Evolutionary conservation across 768 basidiomycete species (phyloP), one percentile per base, ranked within the genome.

Genomic region (Tricholomella constricta): DNA sequence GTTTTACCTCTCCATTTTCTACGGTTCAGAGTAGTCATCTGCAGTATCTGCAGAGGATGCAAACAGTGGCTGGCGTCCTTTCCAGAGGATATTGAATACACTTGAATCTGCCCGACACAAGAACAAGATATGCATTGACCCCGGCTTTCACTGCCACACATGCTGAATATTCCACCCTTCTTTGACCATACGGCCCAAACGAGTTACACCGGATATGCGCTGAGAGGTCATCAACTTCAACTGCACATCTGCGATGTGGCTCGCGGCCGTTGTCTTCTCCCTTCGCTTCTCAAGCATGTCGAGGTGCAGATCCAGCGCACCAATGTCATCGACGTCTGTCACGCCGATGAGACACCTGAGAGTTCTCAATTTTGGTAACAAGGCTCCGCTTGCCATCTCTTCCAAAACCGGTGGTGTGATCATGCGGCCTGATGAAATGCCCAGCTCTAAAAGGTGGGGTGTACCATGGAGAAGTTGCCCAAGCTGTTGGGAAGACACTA

Each of bases 151-250:
- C 7, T 42, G 14, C 41, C 20, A 26, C 41, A 42, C 5, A 12
- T 12, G 26, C 22, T n/a, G 19, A 26, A 52, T 52, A n/a, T 52
- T 45, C 51, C 51, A 52, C 25, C 51, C 51, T 11, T 40, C 44
- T 12, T 31, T 14, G n/a, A 23, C 29, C 44, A 52, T 38, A n/a
- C n/a, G n/a, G n/a, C n/a, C n/a, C n/a, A n/a, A n/a, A n/a, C n/a
- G n/a, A n/a, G n/a, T n/a, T n/a, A n/a, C n/a, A n/a, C n/a, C n/a
- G n/a, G n/a, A n/a, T n/a, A n/a, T n/a, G n/a, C n/a, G n/a, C n/a
- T n/a, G n/a, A n/a, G n/a, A n/a, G n/a, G n/a, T n/a, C n/a, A n/a
- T n/a, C n/a, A n/a, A n/a, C n/a, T n/a, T 20, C 14, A 54, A 54
- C 6, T 31, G 45, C 14, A 49, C 47, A 9, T 48, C 10, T n/a